Base-by-base conservation (phyloP, 139 green algal species). In the Gonium pectorale region DNA sequence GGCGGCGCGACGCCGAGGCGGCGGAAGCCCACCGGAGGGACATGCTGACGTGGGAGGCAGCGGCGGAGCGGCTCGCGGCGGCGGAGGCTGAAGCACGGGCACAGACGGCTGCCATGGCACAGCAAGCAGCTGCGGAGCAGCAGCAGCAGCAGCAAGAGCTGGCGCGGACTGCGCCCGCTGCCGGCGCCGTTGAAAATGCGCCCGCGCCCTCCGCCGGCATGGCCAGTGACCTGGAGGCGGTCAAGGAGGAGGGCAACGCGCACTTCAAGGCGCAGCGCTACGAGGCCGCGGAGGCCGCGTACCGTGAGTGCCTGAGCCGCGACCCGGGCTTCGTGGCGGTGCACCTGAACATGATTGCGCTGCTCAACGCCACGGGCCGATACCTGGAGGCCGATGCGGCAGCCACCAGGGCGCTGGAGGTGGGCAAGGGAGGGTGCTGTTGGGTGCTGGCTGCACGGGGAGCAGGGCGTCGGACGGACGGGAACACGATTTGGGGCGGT, bases 191-290 rank as follows among this genome's bases (percentile, higher is more conserved):
- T n/a, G n/a, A n/a, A n/a, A n/a, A n/a, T n/a, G n/a, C n/a, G n/a
- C n/a, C n/a, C n/a, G n/a, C n/a, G n/a, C n/a, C n/a, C n/a, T n/a
- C 7, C 31, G 52, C 44, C 13, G 68, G 15, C 72, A 37, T 5
- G 3, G 27, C 31, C 7, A 15, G 37, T 15, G 8, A 5, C 22
- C 44, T 84, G 31, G 78, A 84, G 3, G 43, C 8, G 35, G 2
- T 75, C 1, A 84, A 84, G 63, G 37, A 17, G 8, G 52, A 84
- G 63, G 78, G 78, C 64, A 84, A 84, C 62, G 78, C 19, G 44
- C 40, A 44, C 31, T 35, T 75, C 5, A 43, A 19, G 19, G 63
- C 24, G 27, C 2, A 37, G 40, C 62, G 63, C 17, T 66, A 67
- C 43, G 26, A 13, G 27, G 31, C 51, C 15, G 78, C 78, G 44